These are phyloP conservation scores for Blastomyces gilchristii DNA, from an alignment of 2,329 filamentous ascomycete genomes.

Conservation along the genomic window DNA sequence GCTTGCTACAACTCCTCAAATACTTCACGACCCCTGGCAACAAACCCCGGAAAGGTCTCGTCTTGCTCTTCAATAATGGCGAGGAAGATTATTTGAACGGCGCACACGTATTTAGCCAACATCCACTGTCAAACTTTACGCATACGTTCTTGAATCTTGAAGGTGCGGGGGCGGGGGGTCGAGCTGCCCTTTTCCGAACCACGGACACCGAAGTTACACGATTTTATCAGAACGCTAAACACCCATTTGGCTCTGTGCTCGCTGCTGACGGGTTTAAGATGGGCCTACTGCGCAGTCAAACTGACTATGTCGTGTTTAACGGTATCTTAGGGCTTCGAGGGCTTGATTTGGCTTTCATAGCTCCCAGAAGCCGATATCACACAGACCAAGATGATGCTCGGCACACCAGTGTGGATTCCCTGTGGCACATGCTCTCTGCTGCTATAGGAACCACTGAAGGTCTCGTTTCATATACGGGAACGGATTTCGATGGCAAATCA, in stretches of 20 bases:
- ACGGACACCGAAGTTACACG: conserved; percentile 78
- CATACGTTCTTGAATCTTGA: conserved; percentile 92
- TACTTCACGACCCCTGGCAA: conserved; percentile 68
- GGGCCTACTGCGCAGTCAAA: conserved; percentile 70
- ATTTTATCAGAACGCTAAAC: conserved; percentile 58
- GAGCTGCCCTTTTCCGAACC: conserved; percentile 75
- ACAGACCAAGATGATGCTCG: conserved; percentile 77
- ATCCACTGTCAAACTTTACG: conserved; percentile 67
- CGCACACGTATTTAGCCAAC: conserved; percentile 71
- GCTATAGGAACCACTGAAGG: conserved; percentile 63
- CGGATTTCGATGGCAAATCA: conserved; percentile 53
- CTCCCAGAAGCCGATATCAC: conserved; percentile 77
- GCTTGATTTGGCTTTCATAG: conserved; percentile 84
- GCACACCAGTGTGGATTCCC: conserved; percentile 54
- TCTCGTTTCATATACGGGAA: conserved; percentile 58
- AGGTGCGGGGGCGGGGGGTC: conserved; percentile 82
- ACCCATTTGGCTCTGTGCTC: conserved; percentile 77
- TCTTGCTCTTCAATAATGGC: conserved; percentile 85
- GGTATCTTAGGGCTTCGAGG: conserved; percentile 71
- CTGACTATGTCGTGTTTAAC: conserved; percentile 79
- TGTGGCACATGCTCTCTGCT: conserved; percentile 94
- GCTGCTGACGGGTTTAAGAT: conserved; percentile 74
- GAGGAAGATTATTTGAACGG: conserved; percentile 91
- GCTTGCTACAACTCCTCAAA: conserved; percentile 70
- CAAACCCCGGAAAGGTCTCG: conserved; percentile 66